A percentile compares a stretch with the other conserved stretches of the same genome.
Evolutionary conservation across 352 stramenopile species (phyloP).

Genomic region (Thraustochytrium sp.): DNA sequence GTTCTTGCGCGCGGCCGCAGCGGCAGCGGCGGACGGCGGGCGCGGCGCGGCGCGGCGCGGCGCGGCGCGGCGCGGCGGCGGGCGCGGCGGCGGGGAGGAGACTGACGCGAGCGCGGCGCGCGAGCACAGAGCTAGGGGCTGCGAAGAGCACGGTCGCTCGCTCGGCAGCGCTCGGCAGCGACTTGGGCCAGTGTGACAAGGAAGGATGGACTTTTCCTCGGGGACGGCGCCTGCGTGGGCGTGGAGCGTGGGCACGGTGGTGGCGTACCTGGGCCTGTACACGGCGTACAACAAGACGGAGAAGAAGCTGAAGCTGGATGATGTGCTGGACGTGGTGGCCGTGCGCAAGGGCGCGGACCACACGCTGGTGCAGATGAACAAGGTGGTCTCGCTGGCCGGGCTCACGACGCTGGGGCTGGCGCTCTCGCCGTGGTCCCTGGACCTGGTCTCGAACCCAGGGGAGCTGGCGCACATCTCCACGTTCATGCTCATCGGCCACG

Average conservation of each 20-base stretch:
- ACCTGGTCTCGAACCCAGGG: background rate
- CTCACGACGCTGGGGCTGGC: constrained; percentile 8
- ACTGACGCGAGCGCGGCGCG: too few relatives aligned
- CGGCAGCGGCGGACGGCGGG: too few relatives aligned
- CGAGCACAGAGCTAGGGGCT: too few relatives aligned
- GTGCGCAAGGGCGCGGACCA: constrained; percentile 18
- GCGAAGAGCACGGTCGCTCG: too few relatives aligned
- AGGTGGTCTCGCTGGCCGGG: constrained; percentile 32
- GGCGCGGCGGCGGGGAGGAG: too few relatives aligned
- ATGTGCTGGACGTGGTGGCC: constrained; percentile 12
- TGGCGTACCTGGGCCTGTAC: constrained; percentile 38
- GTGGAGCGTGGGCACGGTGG: constrained; percentile 4
- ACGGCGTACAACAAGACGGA: constrained; percentile 36
- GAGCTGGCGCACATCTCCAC: background rate
- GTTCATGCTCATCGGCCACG: background rate
- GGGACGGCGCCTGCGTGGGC: background rate
- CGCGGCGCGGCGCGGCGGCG: too few relatives aligned
- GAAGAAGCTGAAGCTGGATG: constrained; percentile 23
- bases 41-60: too few relatives aligned
- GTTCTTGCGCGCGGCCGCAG: too few relatives aligned
- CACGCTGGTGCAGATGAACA: constrained; percentile 42
- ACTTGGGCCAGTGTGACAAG: too few relatives aligned
- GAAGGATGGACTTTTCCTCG: background rate
- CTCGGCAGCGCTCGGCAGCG: too few relatives aligned
- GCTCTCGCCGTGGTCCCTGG: background rate